Base-by-base conservation (phyloP, 129 eudicot genomes). In the Chrysanthemum lavandulifolium region DNA sequence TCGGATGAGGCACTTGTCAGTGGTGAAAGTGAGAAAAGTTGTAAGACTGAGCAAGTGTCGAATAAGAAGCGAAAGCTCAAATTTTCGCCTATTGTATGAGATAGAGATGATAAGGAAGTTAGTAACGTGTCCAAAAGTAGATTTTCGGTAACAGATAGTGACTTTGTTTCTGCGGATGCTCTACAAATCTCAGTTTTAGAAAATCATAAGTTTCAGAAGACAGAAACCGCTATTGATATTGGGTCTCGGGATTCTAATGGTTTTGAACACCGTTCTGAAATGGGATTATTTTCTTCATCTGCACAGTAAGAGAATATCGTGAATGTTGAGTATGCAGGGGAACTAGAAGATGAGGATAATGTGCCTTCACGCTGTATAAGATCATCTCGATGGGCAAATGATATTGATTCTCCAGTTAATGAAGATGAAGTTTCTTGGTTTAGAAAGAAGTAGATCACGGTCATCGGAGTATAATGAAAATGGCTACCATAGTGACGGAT, bases 361-460 rank as follows among this genome's bases (percentile, higher is more conserved):
- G 73, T 70, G 61, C 80, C 89, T 0, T 52, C 86, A 12, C 78
- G 81, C 49, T 88, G 73, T 14, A 93, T 90, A 68, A 80, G 83
- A 71, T 76, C 97, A 6, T 93, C 98, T 57, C 82, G 96, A 6
- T 93, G 98, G 98, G 98, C 97, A 19, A 82, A 77, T 78, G 89
- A 89, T 79, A 89, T 85, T 48, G 77, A 86, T 76, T 90, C 96
- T 14, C 87, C 93, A 13, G 76, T 75, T 72, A 92, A 84, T 79
- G 91, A 87, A 83, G 94, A 88, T 76, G 95, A 81, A 54, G 77
- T 84, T 66, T 91, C 54, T 10, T 55, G 83, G 86, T 68, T 80
- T 80, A 56, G 74, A 71, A 10, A 57, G 61, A 69, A 14, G 19
- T n/a, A 66, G 73, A 51, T 54, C 72, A 13, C 67, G 73, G 49